Base-by-base conservation (phyloP, 192 early-diverging fungal species). In the Jimgerdemannia flammicorona region DNA sequence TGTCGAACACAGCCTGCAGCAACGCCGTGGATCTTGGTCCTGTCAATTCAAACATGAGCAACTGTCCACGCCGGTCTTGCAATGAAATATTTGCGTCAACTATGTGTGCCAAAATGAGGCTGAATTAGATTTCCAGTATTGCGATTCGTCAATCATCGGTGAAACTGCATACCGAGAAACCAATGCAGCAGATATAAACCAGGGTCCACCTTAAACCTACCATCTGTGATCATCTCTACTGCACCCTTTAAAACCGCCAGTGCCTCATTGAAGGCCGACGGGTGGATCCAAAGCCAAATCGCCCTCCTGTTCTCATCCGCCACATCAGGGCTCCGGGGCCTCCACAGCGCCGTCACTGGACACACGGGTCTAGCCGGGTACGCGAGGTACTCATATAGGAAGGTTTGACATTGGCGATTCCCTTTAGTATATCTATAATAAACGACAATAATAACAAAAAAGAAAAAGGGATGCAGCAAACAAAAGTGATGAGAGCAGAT, bases 211-310 rank as follows among this genome's bases (percentile, higher is more conserved):
- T 14, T 59, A 59, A 59, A 59, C 49, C 80, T 71, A 43, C 67
- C 10, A 14, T 77, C 40, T 18, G 59, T 66, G 4, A 76, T 17
- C 8, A 68, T 70, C 18, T 72, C 42, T 11, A 82, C 67, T 3
- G 85, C 70, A 14, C 70, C 70, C 69, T 77, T 70, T 10, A 91
- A 72, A 9, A 67, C 69, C 4, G 42, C 8, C 40, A 84, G 66
- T 39, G 87, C 87, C 40, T 86, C 78, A 10, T 80, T 79, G 41
- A 84, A 84, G 3, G 89, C 84, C 8, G 91, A 86, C 3, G 95
- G 95, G 69, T 96, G 96, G 40, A 94, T 72, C 85, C 93, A 95
- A 4, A 98, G 70, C 92, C 94, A 97, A 10, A 96, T 75, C 19
- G 79, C 83, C 54, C 82, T 81, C 14, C 14, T 59, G 49, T 59